phyloP scores from a whole-genome alignment of 192 early-diverging fungal genomes.

The Coemansia sp. region DNA sequence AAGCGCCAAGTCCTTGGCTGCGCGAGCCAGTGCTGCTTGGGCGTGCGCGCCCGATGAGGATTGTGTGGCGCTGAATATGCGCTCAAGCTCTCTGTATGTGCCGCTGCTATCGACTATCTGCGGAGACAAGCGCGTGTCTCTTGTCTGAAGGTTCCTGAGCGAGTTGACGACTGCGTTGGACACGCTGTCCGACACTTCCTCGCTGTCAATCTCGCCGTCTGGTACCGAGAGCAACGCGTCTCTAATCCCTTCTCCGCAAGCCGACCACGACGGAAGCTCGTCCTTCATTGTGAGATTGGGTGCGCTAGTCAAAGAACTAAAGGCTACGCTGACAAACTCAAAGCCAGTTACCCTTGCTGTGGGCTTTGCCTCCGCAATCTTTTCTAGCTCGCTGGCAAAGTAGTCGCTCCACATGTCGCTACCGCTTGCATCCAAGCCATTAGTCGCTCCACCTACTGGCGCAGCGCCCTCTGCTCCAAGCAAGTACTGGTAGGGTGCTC shows the following conservation, averaged over 20 bases:
- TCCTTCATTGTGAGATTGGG: not conserved
- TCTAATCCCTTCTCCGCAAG: constrained; percentile 5
- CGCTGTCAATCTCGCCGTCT: not conserved
- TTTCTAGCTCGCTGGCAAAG: not conserved
- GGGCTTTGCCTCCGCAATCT: not conserved
- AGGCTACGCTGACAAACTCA: not conserved
- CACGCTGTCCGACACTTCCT: not conserved
- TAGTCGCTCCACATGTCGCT: not conserved
- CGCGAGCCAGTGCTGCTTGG: not conserved
- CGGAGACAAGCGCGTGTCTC: not conserved
- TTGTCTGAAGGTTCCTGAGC: not conserved
- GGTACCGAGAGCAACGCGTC: not conserved
- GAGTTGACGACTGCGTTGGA: not conserved
- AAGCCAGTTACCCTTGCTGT: not conserved
- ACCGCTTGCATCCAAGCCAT: not conserved
- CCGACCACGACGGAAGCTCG: constrained; percentile 19
- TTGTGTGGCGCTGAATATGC: not conserved
- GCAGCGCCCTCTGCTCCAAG: not conserved
- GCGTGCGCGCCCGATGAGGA: not conserved
- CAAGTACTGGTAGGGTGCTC: constrained; percentile 7
- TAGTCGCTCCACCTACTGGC: not conserved
- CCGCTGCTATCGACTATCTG: not conserved
- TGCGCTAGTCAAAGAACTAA: not conserved
- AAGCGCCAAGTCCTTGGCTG: constrained; percentile 21
- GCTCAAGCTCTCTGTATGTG: constrained; percentile 1